Conservation (phyloP, 306 rosid genomes). For the Mimosa bimucronata region DNA sequence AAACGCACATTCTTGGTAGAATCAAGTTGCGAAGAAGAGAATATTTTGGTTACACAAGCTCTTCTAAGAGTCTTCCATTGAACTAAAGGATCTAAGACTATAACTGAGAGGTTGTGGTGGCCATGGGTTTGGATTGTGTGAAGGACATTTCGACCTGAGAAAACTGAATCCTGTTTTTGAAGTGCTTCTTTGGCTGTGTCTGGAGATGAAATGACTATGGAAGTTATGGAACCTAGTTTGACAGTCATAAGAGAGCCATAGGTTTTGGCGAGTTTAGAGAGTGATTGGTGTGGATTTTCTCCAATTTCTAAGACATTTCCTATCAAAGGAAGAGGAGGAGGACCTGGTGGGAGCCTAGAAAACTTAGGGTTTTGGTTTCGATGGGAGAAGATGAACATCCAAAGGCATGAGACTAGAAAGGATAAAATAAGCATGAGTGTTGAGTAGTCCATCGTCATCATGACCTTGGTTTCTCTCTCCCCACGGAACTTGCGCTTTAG, state of each 20-base stretch:
- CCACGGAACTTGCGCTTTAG: not conserved
- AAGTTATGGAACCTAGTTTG: not conserved
- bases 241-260: not conserved
- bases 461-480: not conserved
- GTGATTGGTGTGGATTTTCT: not conserved
- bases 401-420: not conserved
- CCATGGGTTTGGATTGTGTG: not conserved
- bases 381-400: not conserved
- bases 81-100: not conserved
- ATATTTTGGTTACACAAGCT: not conserved
- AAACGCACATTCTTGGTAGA: not conserved
- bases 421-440: not conserved
- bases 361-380: not conserved
- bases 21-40: not conserved
- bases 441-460: not conserved
- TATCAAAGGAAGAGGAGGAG: not conserved
- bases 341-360: not conserved
- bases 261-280: not conserved
- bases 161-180: not conserved
- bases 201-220: conserved; percentile 2
- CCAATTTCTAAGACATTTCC: not conserved
- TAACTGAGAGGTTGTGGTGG: not conserved
- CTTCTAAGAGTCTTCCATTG: conserved; percentile 2
- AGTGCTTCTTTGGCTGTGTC: not conserved
- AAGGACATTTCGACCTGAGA: not conserved